These are phyloP conservation scores for Arthrobotrys conoides DNA, from an alignment of 2,329 filamentous ascomycete species.

Conservation along the genomic window DNA sequence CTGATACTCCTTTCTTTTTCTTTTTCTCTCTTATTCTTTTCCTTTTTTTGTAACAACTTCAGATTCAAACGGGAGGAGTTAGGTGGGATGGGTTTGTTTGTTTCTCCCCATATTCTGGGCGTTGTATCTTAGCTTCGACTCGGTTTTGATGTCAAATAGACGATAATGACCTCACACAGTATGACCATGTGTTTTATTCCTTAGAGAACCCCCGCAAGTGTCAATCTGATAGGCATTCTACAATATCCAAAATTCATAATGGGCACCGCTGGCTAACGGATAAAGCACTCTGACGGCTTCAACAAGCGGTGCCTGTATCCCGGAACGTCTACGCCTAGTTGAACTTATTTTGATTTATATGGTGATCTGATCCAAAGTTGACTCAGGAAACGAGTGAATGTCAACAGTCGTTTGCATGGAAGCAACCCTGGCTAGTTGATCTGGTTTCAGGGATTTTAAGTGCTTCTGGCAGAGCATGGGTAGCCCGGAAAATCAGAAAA, in stretches of 20 bases:
- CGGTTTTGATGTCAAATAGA: constrained; percentile 29
- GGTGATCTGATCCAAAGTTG: too few relatives aligned
- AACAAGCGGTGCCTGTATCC: too few relatives aligned
- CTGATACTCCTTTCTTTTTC: too few relatives aligned
- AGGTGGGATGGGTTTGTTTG: constrained; percentile 38
- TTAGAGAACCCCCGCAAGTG: too few relatives aligned
- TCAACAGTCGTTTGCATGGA: neutral
- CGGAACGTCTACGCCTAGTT: too few relatives aligned
- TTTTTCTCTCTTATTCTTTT: too few relatives aligned
- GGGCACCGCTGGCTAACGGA: too few relatives aligned
- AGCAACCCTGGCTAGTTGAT: neutral
- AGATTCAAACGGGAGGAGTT: constrained; percentile 57
- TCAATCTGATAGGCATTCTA: too few relatives aligned
- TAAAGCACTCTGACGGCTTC: too few relatives aligned
- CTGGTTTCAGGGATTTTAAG: constrained; percentile 49
- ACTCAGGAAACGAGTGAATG: too few relatives aligned
- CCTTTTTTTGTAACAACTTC: constrained; percentile 27
- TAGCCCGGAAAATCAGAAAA: constrained; percentile 40
- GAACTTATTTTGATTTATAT: too few relatives aligned
- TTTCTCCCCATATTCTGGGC: constrained; percentile 14
- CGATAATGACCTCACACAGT: constrained; percentile 27
- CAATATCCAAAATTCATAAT: too few relatives aligned
- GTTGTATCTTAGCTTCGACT: constrained; percentile 41
- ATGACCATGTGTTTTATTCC: neutral
- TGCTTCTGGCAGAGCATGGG: constrained; percentile 37